Conservation (phyloP, 768 basidiomycete species). For the Mycena chlorophos region DNA sequence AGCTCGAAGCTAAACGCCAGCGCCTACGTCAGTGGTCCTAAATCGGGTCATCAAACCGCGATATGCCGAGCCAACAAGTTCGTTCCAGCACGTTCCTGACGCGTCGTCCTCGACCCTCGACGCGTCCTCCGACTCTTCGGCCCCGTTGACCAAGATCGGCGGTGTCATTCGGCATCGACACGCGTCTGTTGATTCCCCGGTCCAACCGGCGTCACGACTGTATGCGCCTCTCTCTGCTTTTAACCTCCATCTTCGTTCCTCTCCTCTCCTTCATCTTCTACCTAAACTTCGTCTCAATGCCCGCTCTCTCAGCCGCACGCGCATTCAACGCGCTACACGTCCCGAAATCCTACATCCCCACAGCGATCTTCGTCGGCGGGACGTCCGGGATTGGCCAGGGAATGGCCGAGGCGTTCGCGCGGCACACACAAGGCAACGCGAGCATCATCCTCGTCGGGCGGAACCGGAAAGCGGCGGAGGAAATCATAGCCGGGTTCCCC, state of each 20-base stretch:
- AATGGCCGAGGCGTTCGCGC: conserved; percentile 47
- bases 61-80: too few species aligned
- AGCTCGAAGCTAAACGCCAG: too few species aligned
- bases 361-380: conserved; percentile 46
- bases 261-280: conserved; percentile 5
- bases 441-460: conserved; percentile 56
- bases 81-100: too few species aligned
- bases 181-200: too few species aligned
- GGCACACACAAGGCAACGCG: conserved; percentile 48
- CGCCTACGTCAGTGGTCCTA: too few species aligned
- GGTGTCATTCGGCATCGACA: neutral
- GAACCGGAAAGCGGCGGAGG: conserved; percentile 48
- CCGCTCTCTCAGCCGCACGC: conserved; percentile 31
- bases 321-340: conserved; percentile 34
- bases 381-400: conserved; percentile 51
- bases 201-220: neutral
- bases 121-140: neutral
- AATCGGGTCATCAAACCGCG: too few species aligned
- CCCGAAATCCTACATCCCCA: conserved; percentile 24
- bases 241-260: conserved; percentile 11
- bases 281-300: conserved; percentile 23
- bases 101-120: neutral
- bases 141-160: too few species aligned
- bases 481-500: conserved; percentile 45
- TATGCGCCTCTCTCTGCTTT: neutral